Conservation (phyloP, 2,329 filamentous ascomycete genomes). For the Beauveria australis region DNA sequence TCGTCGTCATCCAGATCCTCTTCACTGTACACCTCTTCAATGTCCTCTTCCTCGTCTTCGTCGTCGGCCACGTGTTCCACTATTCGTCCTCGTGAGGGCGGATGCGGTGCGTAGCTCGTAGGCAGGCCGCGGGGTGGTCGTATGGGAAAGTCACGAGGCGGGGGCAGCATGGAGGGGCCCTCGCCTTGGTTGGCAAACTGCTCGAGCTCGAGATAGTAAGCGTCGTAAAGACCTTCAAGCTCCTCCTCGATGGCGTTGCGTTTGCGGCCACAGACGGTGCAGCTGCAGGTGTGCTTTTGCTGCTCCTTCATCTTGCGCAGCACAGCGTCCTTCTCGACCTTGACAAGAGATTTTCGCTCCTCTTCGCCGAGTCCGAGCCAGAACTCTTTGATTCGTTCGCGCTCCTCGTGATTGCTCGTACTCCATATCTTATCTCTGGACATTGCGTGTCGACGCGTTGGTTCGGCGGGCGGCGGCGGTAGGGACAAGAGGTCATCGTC, state of each 20-base stretch:
- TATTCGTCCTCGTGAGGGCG: constrained; percentile 68
- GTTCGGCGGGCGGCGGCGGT: constrained; percentile 20
- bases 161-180: constrained; percentile 44
- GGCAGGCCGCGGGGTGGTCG: constrained; percentile 51
- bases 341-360: constrained; percentile 88
- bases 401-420: constrained; percentile 86
- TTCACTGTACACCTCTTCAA: constrained; percentile 41
- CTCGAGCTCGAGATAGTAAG: constrained; percentile 96
- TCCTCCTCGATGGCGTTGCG: constrained; percentile 97
- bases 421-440: constrained; percentile 93
- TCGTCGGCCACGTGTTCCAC: constrained; percentile 55
- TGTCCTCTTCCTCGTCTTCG: constrained; percentile 44
- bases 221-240: constrained; percentile 93
- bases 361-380: constrained; percentile 93
- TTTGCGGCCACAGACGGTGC: constrained; percentile 93
- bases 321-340: constrained; percentile 97
- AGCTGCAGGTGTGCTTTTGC: constrained; percentile 98
- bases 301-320: constrained; percentile 99
- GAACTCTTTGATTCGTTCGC: constrained; percentile 95
- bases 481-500: constrained; percentile 13
- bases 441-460: constrained; percentile 33
- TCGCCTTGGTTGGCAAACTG: constrained; percentile 86
- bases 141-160: constrained; percentile 52
- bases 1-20: constrained; percentile 51
- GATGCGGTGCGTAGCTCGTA: constrained; percentile 53